A percentile compares a stretch with the other conserved stretches of the same genome.
Conservation (phyloP, 1,284 basidiomycete species). For the Singerocomus inundabilis region DNA sequence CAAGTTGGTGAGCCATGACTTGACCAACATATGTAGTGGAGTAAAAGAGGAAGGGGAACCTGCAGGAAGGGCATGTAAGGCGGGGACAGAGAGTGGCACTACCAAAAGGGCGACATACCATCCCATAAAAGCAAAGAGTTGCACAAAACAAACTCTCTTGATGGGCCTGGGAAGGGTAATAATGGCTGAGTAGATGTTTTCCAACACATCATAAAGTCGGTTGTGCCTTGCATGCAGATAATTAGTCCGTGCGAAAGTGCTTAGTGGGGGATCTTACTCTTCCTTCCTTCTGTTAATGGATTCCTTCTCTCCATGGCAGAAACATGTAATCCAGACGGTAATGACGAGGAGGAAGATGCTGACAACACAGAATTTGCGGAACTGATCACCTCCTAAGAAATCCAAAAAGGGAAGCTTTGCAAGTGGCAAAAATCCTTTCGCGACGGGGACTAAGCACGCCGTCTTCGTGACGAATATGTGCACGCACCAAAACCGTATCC, state of each 20-base stretch:
- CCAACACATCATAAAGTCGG: slow-evolving; percentile 61
- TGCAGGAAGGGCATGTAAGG: slow-evolving; percentile 25
- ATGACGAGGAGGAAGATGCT: slow-evolving; percentile 75
- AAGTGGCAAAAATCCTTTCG: slow-evolving; percentile 80
- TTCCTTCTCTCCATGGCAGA: slow-evolving; percentile 74
- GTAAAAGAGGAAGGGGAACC: slow-evolving; percentile 96
- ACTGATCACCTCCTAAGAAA: slow-evolving; percentile 90
- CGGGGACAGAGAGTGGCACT: neutral
- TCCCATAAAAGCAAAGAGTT: slow-evolving; percentile 90
- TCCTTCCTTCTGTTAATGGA: slow-evolving; percentile 46
- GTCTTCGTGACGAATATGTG: neutral
- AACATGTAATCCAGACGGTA: slow-evolving; percentile 88
- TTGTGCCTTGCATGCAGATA: slow-evolving; percentile 29
- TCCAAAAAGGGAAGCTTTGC: slow-evolving; percentile 71
- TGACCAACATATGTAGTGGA: slow-evolving; percentile 91
- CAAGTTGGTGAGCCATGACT: slow-evolving; percentile 79
- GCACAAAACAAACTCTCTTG: slow-evolving; percentile 86
- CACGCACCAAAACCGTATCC: slow-evolving; percentile 83
- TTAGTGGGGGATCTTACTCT: slow-evolving; percentile 33
- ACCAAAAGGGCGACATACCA: slow-evolving; percentile 52
- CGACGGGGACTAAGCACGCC: neutral
- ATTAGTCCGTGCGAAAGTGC: slow-evolving; percentile 7
- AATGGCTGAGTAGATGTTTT: slow-evolving; percentile 75
- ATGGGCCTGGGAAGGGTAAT: slow-evolving; percentile 79
- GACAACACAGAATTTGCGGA: slow-evolving; percentile 92